Evolutionary conservation across 129 eudicot genomes (phyloP).

Genomic region (Apium graveolens): DNA sequence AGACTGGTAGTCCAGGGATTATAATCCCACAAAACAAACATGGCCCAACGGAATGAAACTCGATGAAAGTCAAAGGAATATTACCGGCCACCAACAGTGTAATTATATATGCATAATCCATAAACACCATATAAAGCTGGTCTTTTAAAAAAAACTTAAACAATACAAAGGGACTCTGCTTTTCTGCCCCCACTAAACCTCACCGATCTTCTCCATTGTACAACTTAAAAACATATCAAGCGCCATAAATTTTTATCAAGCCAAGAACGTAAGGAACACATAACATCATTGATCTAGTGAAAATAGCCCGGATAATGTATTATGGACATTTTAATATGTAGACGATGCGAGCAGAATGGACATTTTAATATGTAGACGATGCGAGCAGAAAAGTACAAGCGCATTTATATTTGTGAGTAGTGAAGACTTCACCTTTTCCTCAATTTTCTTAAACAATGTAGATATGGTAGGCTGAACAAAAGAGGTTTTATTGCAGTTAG

Average conservation of each 20-base stretch:
- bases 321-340: not conserved
- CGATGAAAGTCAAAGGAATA: not conserved
- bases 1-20: not conserved
- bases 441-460: constrained; percentile 75
- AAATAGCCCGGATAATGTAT: not conserved
- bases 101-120: not conserved
- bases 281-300: not conserved
- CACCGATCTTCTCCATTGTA: not conserved
- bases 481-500: constrained; percentile 30
- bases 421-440: constrained; percentile 48
- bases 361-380: not conserved
- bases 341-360: not conserved
- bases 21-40: not conserved
- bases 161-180: not conserved
- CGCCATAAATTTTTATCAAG: not conserved
- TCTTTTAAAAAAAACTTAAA: not conserved
- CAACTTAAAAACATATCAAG: not conserved
- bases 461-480: constrained; percentile 87
- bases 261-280: not conserved
- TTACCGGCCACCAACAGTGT: not conserved
- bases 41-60: not conserved
- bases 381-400: not conserved
- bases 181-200: not conserved
- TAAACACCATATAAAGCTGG: not conserved
- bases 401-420: not conserved